These are phyloP conservation scores for Fusarium foetens DNA, from an alignment of 2,329 filamentous ascomycete species.

Conservation along the genomic window DNA sequence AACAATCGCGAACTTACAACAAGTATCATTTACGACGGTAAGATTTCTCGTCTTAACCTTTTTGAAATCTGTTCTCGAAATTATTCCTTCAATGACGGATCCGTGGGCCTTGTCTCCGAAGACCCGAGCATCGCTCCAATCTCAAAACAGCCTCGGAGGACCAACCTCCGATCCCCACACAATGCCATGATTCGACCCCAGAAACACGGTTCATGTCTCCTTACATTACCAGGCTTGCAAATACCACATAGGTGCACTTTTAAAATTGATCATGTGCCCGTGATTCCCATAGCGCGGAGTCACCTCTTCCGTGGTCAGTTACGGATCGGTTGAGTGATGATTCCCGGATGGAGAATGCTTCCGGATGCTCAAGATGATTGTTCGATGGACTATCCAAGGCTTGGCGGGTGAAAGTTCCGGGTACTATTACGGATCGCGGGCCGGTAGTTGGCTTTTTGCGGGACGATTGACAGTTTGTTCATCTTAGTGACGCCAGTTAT, in stretches of 20 bases:
- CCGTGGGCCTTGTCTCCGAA: slow-evolving; percentile 23
- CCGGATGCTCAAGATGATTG: not conserved
- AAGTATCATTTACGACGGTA: rapidly evolving
- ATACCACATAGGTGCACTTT: not conserved
- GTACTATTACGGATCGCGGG: not conserved
- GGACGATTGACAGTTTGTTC: not conserved
- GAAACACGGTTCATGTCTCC: not conserved
- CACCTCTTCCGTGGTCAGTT: slow-evolving; percentile 15
- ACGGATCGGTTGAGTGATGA: not conserved
- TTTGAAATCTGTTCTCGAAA: not conserved
- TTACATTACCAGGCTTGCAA: not conserved
- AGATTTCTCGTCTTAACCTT: rapidly evolving
- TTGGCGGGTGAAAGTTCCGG: not conserved
- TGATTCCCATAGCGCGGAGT: not conserved
- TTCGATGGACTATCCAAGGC: not conserved
- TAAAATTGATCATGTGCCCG: slow-evolving; percentile 14
- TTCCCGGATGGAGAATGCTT: slow-evolving; percentile 9
- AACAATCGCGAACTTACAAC: too few species aligned
- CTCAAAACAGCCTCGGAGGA: slow-evolving; percentile 27
- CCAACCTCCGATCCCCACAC: slow-evolving; percentile 26
- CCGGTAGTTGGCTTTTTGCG: not conserved
- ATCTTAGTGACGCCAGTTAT: not conserved
- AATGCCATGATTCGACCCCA: not conserved
- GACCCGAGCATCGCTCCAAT: not conserved
- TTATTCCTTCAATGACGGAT: slow-evolving; percentile 13